Base-by-base conservation (phyloP, 768 basidiomycete genomes). In the Lactarius pseudohatsudake region DNA sequence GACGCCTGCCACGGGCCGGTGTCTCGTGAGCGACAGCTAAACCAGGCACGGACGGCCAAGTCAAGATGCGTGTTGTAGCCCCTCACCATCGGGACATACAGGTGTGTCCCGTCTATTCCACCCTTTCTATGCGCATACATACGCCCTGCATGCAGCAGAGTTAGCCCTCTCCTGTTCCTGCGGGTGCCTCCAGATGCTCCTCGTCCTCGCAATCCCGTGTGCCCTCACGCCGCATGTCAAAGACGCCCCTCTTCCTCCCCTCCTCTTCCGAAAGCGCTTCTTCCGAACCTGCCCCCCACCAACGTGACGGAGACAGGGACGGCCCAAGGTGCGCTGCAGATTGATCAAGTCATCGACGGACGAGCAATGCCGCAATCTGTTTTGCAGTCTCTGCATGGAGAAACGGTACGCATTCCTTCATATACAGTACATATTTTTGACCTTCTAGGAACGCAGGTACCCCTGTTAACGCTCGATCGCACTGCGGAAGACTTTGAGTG, bases 391-490 rank as follows among this genome's bases (percentile, higher is more conserved):
- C 26, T 70, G 69, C 57, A 68, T 68, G 10, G 47, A 69, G 43
- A 70, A 57, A 18, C 50, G 67, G 69, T 70, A 32, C 22, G 36
- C 36, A 11, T 3, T 38, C 11, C 11, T 38, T 38, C 36, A 38
- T 3, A 38, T 38, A 13, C 36, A 9, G 20, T 38, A 38, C 36
- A 11, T 38, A 38, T 38, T 4, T 30, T 11, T 59, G 11, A 59
- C n/a, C 13, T 47, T 18, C 16, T 18, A 13, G 4, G 20, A 11
- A 16, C 15, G 20, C 47, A 81, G 81, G 67, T 81, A 81, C 61
- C 77, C 79, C 1, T 26, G 75, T 63, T 80, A 64, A 72, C 72
- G 32, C 81, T 81, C 64, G 74, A 79, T 38, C 55, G 71, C 40
- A 71, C 58, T 22, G 68, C 67, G 22, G 45, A 57, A 2, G 34